Base-by-base conservation (phyloP, 768 basidiomycete genomes). In the Podaxis sp. region DNA sequence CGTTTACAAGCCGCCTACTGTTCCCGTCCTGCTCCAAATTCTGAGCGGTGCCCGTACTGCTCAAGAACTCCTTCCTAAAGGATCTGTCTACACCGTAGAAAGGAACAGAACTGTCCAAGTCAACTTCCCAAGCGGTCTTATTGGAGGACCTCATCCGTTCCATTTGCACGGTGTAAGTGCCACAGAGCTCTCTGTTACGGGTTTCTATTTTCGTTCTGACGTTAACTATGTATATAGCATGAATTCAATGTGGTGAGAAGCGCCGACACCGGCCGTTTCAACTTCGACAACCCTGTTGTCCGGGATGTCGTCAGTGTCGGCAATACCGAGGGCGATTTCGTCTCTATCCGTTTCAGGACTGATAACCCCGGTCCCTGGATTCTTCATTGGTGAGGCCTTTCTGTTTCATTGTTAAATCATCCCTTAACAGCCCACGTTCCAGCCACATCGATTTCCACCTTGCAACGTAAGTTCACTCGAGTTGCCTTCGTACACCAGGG, bases 331-430 rank as follows among this genome's bases (percentile, higher is more conserved):
- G 66, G 81, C 71, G 71, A 81, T 70, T 73, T 81, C 67, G 80
- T 82, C 29, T 81, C 81, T 2, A 75, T 90, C 56, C 80, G 87
- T 38, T 89, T 87, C 72, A 68, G 74, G 25, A 87, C 87, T 2
- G 82, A 90, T 67, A 90, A 90, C 71, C 80, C 87, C 3, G 89
- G 89, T 11, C 82, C 82, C 2, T 87, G 85, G 82, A 75, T 82
- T 65, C 63, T 82, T 33, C 82, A 82, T 64, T 82, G 74, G 74
- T 74, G 52, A 25, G 67, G 52, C 25, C 5, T 58, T 24, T 36
- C 19, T n/a, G 36, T 17, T 27, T 27, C 24, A 27, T 12, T n/a
- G 47, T 24, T 12, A 2, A 13, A 5, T 7, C n/a, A 38, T 53
- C 8, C 8, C 33, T 8, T 47, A 13, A 43, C 15, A 46, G 19